A percentile compares a stretch with the other conserved stretches of the same genome.
phyloP scores from a whole-genome alignment of 129 eudicot genomes.

The Mikania micrantha region DNA sequence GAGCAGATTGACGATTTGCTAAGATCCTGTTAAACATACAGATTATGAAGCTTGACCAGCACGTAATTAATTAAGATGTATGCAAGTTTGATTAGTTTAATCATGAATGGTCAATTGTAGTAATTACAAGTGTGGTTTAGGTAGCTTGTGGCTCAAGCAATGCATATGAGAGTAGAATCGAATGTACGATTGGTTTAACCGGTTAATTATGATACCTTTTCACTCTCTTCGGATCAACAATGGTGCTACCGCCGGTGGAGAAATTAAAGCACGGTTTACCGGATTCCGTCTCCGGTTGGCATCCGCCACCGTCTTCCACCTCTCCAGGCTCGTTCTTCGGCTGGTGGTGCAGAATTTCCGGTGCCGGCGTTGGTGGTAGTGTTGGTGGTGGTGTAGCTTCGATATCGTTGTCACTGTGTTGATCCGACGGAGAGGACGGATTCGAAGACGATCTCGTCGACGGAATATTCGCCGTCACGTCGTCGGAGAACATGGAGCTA shows the following conservation, averaged over 20 bases:
- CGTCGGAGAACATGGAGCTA: slow-evolving; percentile 74
- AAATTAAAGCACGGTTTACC: slow-evolving; percentile 30
- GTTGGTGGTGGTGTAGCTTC: background rate
- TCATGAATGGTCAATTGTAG: background rate
- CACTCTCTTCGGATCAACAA: slow-evolving; percentile 80
- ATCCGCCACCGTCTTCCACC: slow-evolving; percentile 45
- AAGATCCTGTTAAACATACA: slow-evolving; percentile 49
- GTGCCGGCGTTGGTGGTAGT: background rate
- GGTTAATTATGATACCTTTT: slow-evolving; percentile 62
- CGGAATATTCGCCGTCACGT: slow-evolving; percentile 32
- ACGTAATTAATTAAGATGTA: too few species aligned
- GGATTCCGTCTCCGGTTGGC: slow-evolving; percentile 21
- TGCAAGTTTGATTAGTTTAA: background rate
- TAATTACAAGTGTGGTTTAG: background rate
- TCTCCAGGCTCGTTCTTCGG: slow-evolving; percentile 69
- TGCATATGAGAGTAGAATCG: too few species aligned
- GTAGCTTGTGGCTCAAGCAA: slow-evolving; percentile 27
- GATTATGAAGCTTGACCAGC: background rate
- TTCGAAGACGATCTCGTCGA: slow-evolving; percentile 41
- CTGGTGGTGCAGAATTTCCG: slow-evolving; percentile 9
- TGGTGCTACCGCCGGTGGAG: slow-evolving; percentile 29
- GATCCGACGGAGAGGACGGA: slow-evolving; percentile 64
- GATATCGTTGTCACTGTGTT: slow-evolving; percentile 46
- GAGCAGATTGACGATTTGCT: slow-evolving; percentile 95
- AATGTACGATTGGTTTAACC: too few species aligned